phyloP scores from a whole-genome alignment of 306 rosid species.

The Quercus robur region DNA sequence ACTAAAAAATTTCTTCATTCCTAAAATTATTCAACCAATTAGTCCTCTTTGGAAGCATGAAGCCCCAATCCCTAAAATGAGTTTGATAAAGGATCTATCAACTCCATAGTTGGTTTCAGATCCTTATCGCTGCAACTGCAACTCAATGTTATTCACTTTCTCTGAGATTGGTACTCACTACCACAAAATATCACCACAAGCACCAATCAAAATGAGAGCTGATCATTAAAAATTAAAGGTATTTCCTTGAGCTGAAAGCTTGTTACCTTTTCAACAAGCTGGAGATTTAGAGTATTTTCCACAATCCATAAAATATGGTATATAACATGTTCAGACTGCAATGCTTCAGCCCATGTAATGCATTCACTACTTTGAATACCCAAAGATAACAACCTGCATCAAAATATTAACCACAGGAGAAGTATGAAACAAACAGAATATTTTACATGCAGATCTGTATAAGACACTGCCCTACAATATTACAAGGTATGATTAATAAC shows the following conservation, averaged over 20 bases:
- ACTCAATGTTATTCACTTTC: not conserved
- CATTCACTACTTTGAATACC: constrained; percentile 69
- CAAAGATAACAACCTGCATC: constrained; percentile 54
- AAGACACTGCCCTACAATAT: constrained; percentile 5
- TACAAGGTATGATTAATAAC: not conserved
- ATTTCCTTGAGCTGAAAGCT: not conserved
- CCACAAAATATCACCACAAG: not conserved
- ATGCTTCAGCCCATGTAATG: constrained; percentile 58
- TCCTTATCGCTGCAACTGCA: not conserved
- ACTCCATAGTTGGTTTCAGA: not conserved
- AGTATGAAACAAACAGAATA: constrained; percentile 3
- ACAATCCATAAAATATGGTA: constrained; percentile 73
- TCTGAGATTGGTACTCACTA: not conserved
- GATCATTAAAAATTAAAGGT: not conserved
- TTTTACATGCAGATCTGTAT: not conserved
- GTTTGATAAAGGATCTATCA: not conserved
- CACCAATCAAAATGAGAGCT: not conserved
- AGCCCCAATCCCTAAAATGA: not conserved
- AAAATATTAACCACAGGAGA: constrained; percentile 17
- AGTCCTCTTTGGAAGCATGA: not conserved
- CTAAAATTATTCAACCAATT: not conserved
- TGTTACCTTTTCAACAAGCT: constrained; percentile 84
- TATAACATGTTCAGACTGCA: constrained; percentile 59
- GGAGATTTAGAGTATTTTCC: constrained; percentile 77
- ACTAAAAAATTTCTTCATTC: not conserved